phyloP scores from a whole-genome alignment of 805 yeast genomes.

The Sugiyamaella marilandica region DNA sequence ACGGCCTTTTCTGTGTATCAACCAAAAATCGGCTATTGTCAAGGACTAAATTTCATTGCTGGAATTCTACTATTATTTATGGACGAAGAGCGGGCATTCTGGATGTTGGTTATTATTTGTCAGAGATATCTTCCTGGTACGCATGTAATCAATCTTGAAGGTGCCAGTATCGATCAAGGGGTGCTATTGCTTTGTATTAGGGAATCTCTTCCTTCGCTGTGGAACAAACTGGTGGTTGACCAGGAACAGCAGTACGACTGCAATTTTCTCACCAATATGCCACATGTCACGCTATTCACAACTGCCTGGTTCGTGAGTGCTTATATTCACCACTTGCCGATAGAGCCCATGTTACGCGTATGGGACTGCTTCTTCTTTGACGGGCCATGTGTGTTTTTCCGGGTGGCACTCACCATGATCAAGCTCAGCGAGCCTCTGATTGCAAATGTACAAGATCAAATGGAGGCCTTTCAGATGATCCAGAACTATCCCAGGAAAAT shows the following conservation, averaged over 20 bases:
- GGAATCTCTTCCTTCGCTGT: constrained; percentile 77
- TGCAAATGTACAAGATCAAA: constrained; percentile 38
- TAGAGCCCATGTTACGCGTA: constrained; percentile 78
- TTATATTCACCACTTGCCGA: constrained; percentile 86
- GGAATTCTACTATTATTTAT: constrained; percentile 79
- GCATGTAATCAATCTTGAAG: constrained; percentile 85
- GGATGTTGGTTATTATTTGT: constrained; percentile 93
- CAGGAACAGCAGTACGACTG: constrained; percentile 39
- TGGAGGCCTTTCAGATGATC: constrained; percentile 75
- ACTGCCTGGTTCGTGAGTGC: constrained; percentile 98
- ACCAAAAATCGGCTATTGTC: constrained; percentile 94
- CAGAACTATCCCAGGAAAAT: constrained; percentile 75
- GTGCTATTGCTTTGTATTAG: constrained; percentile 81
- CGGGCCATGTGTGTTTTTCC: constrained; percentile 80
- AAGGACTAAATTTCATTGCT: constrained; percentile 86
- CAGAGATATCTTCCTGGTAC: constrained; percentile 84
- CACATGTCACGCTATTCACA: constrained; percentile 89
- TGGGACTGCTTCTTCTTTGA: constrained; percentile 97
- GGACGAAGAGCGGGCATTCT: constrained; percentile 86
- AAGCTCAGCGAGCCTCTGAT: constrained; percentile 69
- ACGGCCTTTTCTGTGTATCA: constrained; percentile 78
- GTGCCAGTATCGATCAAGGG: constrained; percentile 93
- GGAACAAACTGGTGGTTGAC: constrained; percentile 49
- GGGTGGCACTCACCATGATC: constrained; percentile 74
- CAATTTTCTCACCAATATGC: constrained; percentile 61